Conservation (phyloP, 2,329 filamentous ascomycete species). For the Ophiostoma angusticollis region DNA sequence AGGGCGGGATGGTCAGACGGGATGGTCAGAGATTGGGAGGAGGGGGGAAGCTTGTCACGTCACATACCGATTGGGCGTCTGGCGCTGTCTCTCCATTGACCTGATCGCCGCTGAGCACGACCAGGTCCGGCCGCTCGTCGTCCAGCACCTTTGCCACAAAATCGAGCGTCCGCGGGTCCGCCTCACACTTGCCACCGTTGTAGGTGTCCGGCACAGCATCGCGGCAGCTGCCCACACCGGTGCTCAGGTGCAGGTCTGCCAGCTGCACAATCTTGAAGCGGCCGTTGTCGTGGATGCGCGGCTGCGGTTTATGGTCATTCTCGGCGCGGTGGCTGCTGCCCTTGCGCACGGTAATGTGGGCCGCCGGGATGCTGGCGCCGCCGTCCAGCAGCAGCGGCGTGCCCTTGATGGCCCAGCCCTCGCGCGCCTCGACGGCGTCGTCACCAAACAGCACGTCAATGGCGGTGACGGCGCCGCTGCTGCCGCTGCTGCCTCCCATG, state of each 20-base stretch:
- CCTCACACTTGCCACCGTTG: slow-evolving; percentile 70
- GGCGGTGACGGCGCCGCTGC: slow-evolving; percentile 61
- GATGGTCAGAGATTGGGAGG: not conserved
- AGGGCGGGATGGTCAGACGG: not conserved
- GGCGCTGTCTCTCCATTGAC: slow-evolving; percentile 88
- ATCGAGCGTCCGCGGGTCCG: slow-evolving; percentile 80
- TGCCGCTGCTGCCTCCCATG: too few species aligned
- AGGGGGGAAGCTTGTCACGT: not conserved
- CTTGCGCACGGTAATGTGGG: slow-evolving; percentile 65
- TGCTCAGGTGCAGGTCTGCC: slow-evolving; percentile 88
- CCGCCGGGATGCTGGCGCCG: slow-evolving; percentile 47
- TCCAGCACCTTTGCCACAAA: slow-evolving; percentile 76
- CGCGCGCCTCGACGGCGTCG: slow-evolving; percentile 79
- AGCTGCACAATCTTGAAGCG: slow-evolving; percentile 97
- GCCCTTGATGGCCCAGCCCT: slow-evolving; percentile 70
- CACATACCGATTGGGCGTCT: slow-evolving; percentile 68
- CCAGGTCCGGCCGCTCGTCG: slow-evolving; percentile 85
- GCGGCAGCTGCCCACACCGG: slow-evolving; percentile 72
- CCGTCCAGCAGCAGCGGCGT: slow-evolving; percentile 60
- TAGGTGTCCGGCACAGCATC: slow-evolving; percentile 67
- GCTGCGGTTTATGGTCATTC: slow-evolving; percentile 55
- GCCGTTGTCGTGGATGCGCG: slow-evolving; percentile 73
- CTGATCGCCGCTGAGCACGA: slow-evolving; percentile 86
- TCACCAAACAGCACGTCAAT: slow-evolving; percentile 82
- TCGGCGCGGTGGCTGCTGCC: slow-evolving; percentile 54